Evolutionary conservation across 1,139 yeast genomes (phyloP).

Genomic region (Yamadazyma conglobata): DNA sequence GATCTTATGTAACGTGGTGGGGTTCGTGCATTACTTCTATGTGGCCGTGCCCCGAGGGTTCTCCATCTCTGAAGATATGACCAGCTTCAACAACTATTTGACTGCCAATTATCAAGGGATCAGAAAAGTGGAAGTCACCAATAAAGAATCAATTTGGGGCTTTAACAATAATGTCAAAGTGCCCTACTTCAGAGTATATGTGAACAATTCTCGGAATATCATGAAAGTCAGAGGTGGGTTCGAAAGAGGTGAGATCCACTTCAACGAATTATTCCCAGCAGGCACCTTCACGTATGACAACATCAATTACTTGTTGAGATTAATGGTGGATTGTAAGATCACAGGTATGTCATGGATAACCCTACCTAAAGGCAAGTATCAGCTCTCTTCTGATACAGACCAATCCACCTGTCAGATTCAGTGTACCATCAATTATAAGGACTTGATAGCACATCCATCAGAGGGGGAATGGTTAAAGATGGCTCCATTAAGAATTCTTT

Average conservation of each 20-base stretch:
- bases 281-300: slow-evolving; percentile 80
- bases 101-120: slow-evolving; percentile 54
- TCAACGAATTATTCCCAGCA: slow-evolving; percentile 56
- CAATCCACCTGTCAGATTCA: slow-evolving; percentile 86
- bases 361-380: slow-evolving; percentile 71
- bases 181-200: slow-evolving; percentile 75
- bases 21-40: slow-evolving; percentile 85
- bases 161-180: slow-evolving; percentile 73
- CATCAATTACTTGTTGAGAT: slow-evolving; percentile 75
- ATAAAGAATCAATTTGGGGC: slow-evolving; percentile 93
- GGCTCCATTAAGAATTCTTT: slow-evolving; percentile 90
- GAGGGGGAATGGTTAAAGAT: slow-evolving; percentile 94
- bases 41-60: slow-evolving; percentile 89
- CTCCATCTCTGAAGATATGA: slow-evolving; percentile 49
- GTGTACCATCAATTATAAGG: slow-evolving; percentile 62
- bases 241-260: slow-evolving; percentile 78
- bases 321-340: slow-evolving; percentile 88
- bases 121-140: slow-evolving; percentile 56
- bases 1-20: slow-evolving; percentile 83
- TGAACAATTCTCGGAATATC: slow-evolving; percentile 62
- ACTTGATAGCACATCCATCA: slow-evolving; percentile 74
- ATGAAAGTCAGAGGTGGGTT: slow-evolving; percentile 71
- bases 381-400: slow-evolving; percentile 27
- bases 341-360: slow-evolving; percentile 99
- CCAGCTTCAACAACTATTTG: slow-evolving; percentile 47